A percentile compares a stretch with the other conserved stretches of the same genome.
phyloP scores from a whole-genome alignment of 1,284 basidiomycete genomes.

The Rhodotorula sp. region DNA sequence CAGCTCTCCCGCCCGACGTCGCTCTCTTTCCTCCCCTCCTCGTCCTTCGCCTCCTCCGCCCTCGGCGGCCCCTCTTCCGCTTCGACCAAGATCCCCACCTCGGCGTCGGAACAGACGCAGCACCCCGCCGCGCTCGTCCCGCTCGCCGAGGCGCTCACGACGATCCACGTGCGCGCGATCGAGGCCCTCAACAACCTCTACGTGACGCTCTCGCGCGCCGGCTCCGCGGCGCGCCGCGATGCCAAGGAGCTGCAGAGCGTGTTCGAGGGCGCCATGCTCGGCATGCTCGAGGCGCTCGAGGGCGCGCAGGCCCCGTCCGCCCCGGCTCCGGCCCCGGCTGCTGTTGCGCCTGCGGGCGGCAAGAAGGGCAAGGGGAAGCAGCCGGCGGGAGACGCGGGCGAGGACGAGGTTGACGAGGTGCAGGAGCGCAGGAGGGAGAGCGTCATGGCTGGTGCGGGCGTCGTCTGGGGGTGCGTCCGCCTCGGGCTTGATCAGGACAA shows the following conservation, averaged over 20 bases:
- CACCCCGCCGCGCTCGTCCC: slow-evolving; percentile 22
- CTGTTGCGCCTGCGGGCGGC: neutral
- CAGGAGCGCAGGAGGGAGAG: slow-evolving; percentile 35
- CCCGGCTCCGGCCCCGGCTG: neutral
- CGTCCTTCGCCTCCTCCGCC: slow-evolving; percentile 7
- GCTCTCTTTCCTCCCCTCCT: slow-evolving; percentile 32
- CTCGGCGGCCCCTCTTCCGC: neutral
- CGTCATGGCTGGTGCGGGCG: slow-evolving; percentile 47
- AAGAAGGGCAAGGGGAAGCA: slow-evolving; percentile 20
- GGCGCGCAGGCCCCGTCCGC: neutral
- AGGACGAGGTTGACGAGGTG: slow-evolving; percentile 31
- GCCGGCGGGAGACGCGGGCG: neutral
- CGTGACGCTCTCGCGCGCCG: slow-evolving; percentile 59
- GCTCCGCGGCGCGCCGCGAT: neutral
- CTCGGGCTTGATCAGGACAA: slow-evolving; percentile 56
- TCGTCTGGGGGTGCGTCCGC: slow-evolving; percentile 53
- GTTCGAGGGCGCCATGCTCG: slow-evolving; percentile 22
- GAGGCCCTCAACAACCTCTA: slow-evolving; percentile 91
- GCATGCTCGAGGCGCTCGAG: slow-evolving; percentile 23
- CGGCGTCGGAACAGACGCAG: slow-evolving; percentile 7
- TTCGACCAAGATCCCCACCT: slow-evolving; percentile 31
- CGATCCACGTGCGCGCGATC: slow-evolving; percentile 75
- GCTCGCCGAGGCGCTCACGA: slow-evolving; percentile 34
- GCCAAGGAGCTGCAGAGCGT: slow-evolving; percentile 28
- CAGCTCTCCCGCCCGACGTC: slow-evolving; percentile 24